A percentile compares a stretch with the other conserved stretches of the same genome.
Conservation (phyloP, 2,329 filamentous ascomycete genomes). For the Orbilia blumenaviensis region DNA sequence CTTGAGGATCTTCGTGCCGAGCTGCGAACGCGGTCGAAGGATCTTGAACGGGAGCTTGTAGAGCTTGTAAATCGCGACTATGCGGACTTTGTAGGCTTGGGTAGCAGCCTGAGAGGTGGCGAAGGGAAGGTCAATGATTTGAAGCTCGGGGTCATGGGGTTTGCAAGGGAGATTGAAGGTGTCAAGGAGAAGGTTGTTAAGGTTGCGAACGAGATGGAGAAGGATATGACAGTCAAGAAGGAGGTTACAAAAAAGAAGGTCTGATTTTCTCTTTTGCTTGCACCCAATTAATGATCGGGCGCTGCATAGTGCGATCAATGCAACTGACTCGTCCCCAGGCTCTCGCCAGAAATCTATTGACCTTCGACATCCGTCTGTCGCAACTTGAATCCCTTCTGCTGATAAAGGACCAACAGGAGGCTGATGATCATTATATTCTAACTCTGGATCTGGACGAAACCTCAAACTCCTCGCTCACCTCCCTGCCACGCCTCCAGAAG, state of each 20-base stretch:
- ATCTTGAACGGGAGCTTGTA: slow-evolving; percentile 84
- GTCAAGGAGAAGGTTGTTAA: slow-evolving; percentile 73
- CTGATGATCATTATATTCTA: slow-evolving; percentile 45
- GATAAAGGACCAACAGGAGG: slow-evolving; percentile 32
- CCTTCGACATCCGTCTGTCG: slow-evolving; percentile 45
- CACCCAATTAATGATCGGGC: not conserved
- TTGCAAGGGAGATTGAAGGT: slow-evolving; percentile 80
- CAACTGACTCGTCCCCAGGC: slow-evolving; percentile 13
- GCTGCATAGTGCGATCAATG: not conserved
- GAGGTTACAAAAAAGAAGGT: slow-evolving; percentile 73
- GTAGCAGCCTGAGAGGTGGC: slow-evolving; percentile 81
- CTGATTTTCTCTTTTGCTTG: not conserved
- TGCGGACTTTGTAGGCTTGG: slow-evolving; percentile 85
- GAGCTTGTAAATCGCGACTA: slow-evolving; percentile 97
- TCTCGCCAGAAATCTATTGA: slow-evolving; percentile 51
- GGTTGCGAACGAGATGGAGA: slow-evolving; percentile 71
- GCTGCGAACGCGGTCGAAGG: slow-evolving; percentile 79
- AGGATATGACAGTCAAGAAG: slow-evolving; percentile 73
- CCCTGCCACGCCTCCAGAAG: slow-evolving; percentile 64
- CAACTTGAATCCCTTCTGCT: slow-evolving; percentile 47
- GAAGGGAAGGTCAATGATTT: slow-evolving; percentile 93
- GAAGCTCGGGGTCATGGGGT: slow-evolving; percentile 83
- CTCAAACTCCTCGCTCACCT: slow-evolving; percentile 51
- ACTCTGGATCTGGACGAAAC: slow-evolving; percentile 60
- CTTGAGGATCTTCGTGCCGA: slow-evolving; percentile 91